phyloP scores from a whole-genome alignment of 768 basidiomycete species.

The Podaxis carcinomalis region DNA sequence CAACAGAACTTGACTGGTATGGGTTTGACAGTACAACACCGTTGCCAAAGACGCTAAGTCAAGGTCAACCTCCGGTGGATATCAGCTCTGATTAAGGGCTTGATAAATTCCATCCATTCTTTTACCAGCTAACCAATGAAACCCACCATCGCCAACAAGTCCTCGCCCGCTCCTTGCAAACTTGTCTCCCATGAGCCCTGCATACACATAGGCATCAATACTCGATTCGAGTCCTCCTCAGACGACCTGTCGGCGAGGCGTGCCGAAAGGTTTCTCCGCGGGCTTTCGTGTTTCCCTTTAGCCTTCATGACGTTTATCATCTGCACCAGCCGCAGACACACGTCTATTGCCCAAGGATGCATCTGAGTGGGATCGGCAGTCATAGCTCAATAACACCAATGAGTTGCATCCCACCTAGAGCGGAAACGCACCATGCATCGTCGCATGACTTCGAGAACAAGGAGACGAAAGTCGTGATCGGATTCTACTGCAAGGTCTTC shows the following conservation, averaged over 20 bases:
- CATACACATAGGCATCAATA: background rate
- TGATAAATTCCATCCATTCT: too few relatives aligned
- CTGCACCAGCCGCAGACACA: background rate
- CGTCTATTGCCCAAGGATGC: background rate
- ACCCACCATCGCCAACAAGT: too few relatives aligned
- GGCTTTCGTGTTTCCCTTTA: background rate
- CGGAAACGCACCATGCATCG: background rate
- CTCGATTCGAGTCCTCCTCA: background rate
- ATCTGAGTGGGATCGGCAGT: slow-evolving; percentile 1
- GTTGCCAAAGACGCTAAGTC: too few relatives aligned
- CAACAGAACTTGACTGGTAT: too few relatives aligned
- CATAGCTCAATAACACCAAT: background rate
- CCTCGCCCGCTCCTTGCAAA: too few relatives aligned
- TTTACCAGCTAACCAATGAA: too few relatives aligned
- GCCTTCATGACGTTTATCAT: background rate
- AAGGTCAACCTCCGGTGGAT: too few relatives aligned
- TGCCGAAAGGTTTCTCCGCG: background rate
- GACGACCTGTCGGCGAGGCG: background rate
- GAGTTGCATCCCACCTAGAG: background rate
- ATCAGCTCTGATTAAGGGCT: too few relatives aligned
- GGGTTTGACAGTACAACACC: too few relatives aligned
- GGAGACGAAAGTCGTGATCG: background rate
- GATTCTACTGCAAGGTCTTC: background rate
- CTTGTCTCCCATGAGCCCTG: too few relatives aligned
- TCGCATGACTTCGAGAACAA: background rate